phyloP scores from a whole-genome alignment of 345 rosid species.

The Aurinia saxatilis region DNA sequence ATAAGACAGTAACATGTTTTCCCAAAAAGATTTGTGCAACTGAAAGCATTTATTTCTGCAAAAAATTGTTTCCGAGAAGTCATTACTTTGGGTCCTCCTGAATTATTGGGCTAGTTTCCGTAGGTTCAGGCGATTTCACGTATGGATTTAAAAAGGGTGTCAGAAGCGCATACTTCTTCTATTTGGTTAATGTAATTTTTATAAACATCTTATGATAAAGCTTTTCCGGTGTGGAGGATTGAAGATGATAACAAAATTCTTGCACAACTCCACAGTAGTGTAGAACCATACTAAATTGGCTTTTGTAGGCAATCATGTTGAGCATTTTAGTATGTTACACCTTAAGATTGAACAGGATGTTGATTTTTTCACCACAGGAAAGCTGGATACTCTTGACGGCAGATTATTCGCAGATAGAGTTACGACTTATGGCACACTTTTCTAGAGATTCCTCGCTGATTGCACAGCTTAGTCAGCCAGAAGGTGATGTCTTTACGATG shows the following conservation, averaged over 20 bases:
- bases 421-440: conserved; percentile 93
- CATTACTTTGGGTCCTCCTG: background rate
- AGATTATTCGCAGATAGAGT: conserved; percentile 96
- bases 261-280: background rate
- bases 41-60: background rate
- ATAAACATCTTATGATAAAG: background rate
- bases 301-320: background rate
- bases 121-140: background rate
- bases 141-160: background rate
- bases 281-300: background rate
- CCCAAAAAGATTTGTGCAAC: background rate
- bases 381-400: conserved; percentile 84
- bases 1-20: background rate
- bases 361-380: conserved; percentile 48
- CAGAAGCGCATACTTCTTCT: background rate
- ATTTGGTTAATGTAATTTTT: background rate
- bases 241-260: background rate
- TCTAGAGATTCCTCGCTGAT: conserved; percentile 72
- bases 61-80: background rate
- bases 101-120: background rate
- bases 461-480: conserved; percentile 65
- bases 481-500: conserved; percentile 87
- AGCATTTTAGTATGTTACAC: background rate
- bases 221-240: background rate
- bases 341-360: background rate